Evolutionary conservation across 2,329 filamentous ascomycete species (phyloP).

Genomic region (Eurotiales sp.): DNA sequence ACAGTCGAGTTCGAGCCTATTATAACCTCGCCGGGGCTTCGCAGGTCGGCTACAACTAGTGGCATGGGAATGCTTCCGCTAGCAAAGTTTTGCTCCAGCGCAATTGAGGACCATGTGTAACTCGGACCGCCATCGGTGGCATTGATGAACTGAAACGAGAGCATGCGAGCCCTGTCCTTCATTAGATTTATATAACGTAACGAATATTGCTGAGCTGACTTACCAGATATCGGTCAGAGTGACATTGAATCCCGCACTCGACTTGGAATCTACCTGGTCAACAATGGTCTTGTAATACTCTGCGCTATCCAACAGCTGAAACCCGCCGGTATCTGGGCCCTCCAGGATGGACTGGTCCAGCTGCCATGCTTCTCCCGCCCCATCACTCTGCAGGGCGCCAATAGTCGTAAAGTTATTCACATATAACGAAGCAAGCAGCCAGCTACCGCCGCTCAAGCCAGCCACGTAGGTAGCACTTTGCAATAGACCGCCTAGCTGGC

Average conservation of each 20-base stretch:
- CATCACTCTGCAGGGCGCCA: constrained; percentile 48
- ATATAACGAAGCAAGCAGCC: constrained; percentile 81
- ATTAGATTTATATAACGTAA: background rate
- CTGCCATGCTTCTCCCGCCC: constrained; percentile 54
- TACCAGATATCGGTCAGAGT: constrained; percentile 84
- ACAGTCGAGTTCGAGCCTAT: constrained; percentile 70
- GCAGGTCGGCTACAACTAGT: constrained; percentile 66
- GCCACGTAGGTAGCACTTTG: constrained; percentile 78
- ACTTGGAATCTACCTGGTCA: constrained; percentile 58
- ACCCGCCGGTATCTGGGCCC: constrained; percentile 48
- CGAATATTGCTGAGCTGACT: background rate
- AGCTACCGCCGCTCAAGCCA: constrained; percentile 76
- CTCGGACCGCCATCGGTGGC: constrained; percentile 67
- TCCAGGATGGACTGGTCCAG: constrained; percentile 59
- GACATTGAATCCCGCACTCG: constrained; percentile 60
- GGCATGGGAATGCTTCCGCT: constrained; percentile 66
- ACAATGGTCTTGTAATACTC: constrained; percentile 62
- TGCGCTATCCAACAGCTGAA: constrained; percentile 45
- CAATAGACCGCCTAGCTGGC: constrained; percentile 74
- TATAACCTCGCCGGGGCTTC: constrained; percentile 58
- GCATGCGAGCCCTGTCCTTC: constrained; percentile 58
- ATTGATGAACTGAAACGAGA: constrained; percentile 84
- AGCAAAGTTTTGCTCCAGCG: constrained; percentile 58
- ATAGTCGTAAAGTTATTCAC: constrained; percentile 74
- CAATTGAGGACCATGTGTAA: constrained; percentile 81